Conservation (phyloP, 495 filamentous ascomycete species). For the Jackrogersella multiformis region DNA sequence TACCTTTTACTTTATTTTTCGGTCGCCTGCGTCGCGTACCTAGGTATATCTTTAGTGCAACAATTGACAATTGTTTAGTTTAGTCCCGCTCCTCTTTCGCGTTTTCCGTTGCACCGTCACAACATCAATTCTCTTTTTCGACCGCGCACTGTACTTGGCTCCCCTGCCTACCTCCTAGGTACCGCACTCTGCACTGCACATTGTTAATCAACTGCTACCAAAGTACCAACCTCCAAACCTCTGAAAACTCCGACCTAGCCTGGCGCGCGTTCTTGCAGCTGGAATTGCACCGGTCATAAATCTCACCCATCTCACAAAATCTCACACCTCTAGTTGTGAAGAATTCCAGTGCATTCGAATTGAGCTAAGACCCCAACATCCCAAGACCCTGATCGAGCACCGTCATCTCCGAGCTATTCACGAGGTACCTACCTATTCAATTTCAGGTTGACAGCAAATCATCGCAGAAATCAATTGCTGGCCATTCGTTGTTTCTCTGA, state of each 20-base stretch:
- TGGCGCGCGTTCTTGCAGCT: conserved; percentile 21
- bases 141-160: conserved; percentile 31
- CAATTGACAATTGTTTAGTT: no score
- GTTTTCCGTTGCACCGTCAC: conserved; percentile 9
- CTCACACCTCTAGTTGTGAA: background rate
- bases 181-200: background rate
- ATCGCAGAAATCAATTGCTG: conserved; percentile 9
- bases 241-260: conserved; percentile 3
- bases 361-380: conserved; percentile 31
- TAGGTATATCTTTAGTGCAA: conserved; percentile 23
- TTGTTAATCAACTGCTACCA: no score
- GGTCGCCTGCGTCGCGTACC: conserved; percentile 35
- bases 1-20: conserved; percentile 1
- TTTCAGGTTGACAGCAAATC: conserved; percentile 35
- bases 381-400: conserved; percentile 22
- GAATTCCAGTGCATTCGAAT: conserved; percentile 38
- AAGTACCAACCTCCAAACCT: conserved; percentile 9
- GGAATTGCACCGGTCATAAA: conserved; percentile 25
- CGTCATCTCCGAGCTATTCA: no score
- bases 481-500: conserved; percentile 33
- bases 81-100: conserved; percentile 19
- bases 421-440: conserved; percentile 22
- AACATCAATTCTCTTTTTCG: conserved; percentile 12
- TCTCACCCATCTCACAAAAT: no score
- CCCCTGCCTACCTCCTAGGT: background rate